Base-by-base conservation (phyloP, 2,329 filamentous ascomycete species). In the Aspergillus fumigatiaffinis region DNA sequence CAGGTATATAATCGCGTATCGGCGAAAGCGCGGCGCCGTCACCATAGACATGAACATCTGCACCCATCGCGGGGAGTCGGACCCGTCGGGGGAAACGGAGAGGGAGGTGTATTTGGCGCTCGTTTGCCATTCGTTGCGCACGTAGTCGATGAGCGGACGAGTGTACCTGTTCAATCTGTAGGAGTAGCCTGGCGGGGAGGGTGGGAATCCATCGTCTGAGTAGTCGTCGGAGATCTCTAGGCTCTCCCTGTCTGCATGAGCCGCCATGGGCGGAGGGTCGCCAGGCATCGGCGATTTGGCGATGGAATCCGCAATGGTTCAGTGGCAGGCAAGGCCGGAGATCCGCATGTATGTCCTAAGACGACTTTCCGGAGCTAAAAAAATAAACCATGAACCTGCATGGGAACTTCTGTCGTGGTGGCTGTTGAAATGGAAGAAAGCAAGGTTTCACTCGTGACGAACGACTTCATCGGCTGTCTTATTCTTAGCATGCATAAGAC, bases 21-120 rank as follows among this genome's bases (percentile, higher is more conserved):
- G 73, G 49, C 76, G 71, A 55, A 79, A 73, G 21, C 73, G 72
- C 21, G 76, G 77, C 4, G 75, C 76, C 12, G 71, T 69, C 41
- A 73, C 57, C 38, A 77, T 61, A 12, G 73, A 70, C 48, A 67
- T 47, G 46, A 63, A 57, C 56, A 70, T 70, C 55, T 68, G 63
- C 8, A 65, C 12, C 63, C 63, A 68, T 52, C 54, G 56, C 23
- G 64, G 62, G 41, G 63, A 44, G 26, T 67, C 60, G 42, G 61
- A 53, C 9, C 58, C 52, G 21, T 66, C 59, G 4, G 59, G 48
- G 21, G 66, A 59, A 17, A 58, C 60, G 46, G 61, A 57, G 41
- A 64, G 62, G 26, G 62, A 60, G 25, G 55, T 54, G 54, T 70
- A 67, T 50, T 63, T 63, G 32, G 66, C 55, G 55, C 58, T 55